Evolutionary conservation across 2,329 filamentous ascomycete genomes (phyloP).

Genomic region (Penicillium crustosum): DNA sequence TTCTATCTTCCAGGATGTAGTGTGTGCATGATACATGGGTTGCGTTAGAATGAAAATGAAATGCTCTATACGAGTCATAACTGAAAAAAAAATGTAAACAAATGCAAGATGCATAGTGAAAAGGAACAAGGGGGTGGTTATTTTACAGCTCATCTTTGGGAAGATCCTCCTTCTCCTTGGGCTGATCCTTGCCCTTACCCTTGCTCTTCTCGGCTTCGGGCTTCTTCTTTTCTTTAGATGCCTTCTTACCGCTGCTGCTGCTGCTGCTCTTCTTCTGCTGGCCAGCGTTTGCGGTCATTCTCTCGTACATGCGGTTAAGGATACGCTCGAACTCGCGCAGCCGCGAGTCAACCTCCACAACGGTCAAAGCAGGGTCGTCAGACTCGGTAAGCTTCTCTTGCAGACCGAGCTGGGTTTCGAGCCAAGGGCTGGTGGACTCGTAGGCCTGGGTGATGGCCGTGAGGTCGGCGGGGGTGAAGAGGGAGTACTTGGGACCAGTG

Average conservation of each 20-base stretch:
- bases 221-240: constrained; percentile 33
- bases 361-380: constrained; percentile 72
- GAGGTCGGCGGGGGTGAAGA: constrained; percentile 74
- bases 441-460: constrained; percentile 62
- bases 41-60: constrained; percentile 14
- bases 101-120: constrained; percentile 9
- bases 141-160: constrained; percentile 37
- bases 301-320: constrained; percentile 38
- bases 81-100: constrained; percentile 9
- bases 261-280: constrained; percentile 28
- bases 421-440: constrained; percentile 67
- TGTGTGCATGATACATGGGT: constrained; percentile 20
- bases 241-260: constrained; percentile 24
- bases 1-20: constrained; percentile 19
- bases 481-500: constrained; percentile 57
- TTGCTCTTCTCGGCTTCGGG: constrained; percentile 32
- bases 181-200: constrained; percentile 19
- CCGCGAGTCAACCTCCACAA: constrained; percentile 69
- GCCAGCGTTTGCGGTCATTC: constrained; percentile 48
- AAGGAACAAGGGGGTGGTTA: neutral
- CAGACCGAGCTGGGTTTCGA: constrained; percentile 66
- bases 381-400: constrained; percentile 69
- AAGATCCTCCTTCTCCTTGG: constrained; percentile 27
- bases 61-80: constrained; percentile 17
- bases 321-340: constrained; percentile 65